A percentile compares a stretch with the other conserved stretches of the same genome.
Evolutionary conservation across 2,329 filamentous ascomycete genomes (phyloP).

Genomic region (Paecilomyces formosus): DNA sequence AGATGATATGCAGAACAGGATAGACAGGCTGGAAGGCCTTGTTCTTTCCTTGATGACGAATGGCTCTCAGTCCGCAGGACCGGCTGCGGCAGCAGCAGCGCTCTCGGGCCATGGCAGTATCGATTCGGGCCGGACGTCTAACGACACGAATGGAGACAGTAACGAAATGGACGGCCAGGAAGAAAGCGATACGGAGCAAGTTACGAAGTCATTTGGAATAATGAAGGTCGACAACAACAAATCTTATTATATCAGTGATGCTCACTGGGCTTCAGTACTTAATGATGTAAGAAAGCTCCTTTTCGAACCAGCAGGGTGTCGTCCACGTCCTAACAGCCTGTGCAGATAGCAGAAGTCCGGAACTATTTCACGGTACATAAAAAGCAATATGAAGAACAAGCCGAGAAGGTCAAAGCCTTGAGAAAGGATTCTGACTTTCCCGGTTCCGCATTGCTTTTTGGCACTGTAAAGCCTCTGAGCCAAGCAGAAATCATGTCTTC

Average conservation of each 20-base stretch:
- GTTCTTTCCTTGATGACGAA: conserved; percentile 93
- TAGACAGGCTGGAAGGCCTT: conserved; percentile 86
- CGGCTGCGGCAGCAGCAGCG: conserved; percentile 52
- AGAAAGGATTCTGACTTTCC: conserved; percentile 49
- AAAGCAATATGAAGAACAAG: conserved; percentile 77
- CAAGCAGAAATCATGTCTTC: conserved; percentile 71
- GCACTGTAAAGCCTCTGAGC: conserved; percentile 59
- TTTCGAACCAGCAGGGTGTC: neutral
- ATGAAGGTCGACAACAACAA: conserved; percentile 75
- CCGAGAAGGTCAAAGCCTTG: conserved; percentile 64
- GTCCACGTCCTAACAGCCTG: neutral
- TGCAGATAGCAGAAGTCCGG: conserved; percentile 79
- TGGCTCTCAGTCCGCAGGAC: conserved; percentile 57
- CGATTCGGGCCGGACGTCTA: conserved; percentile 29
- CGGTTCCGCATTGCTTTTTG: conserved; percentile 72
- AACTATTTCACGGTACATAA: conserved; percentile 82
- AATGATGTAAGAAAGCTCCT: conserved; percentile 48
- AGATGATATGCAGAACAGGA: conserved; percentile 98
- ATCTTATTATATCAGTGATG: conserved; percentile 72
- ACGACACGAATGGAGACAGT: conserved; percentile 41
- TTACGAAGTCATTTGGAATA: conserved; percentile 67
- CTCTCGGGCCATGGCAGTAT: conserved; percentile 39
- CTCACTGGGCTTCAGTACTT: conserved; percentile 75
- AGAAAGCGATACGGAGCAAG: conserved; percentile 63
- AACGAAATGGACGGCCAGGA: conserved; percentile 51